Evolutionary conservation across 169 alveolate genomes (phyloP).

Genomic region (Neospora caninum): DNA sequence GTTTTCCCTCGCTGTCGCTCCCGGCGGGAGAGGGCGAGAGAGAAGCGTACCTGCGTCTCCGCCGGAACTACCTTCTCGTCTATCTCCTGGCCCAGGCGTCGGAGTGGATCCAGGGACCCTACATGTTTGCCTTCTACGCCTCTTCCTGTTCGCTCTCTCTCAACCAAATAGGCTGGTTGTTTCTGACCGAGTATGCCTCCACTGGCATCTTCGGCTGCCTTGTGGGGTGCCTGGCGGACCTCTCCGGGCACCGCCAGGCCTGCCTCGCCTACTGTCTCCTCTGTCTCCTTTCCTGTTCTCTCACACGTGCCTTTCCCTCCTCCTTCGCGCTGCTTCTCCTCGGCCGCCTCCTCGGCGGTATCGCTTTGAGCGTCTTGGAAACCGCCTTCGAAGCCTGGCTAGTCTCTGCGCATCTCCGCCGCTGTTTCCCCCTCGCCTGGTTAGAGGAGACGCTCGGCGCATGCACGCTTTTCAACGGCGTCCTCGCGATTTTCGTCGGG

Average conservation of each 20-base stretch:
- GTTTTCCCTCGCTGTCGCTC: neutral
- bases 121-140: slow-evolving; percentile 5
- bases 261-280: slow-evolving; percentile 12
- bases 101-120: slow-evolving; percentile 43
- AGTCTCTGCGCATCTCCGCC: neutral
- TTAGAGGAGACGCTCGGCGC: neutral
- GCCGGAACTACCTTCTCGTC: neutral
- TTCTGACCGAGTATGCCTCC: neutral
- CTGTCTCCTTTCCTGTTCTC: neutral
- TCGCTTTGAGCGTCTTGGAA: slow-evolving; percentile 36
- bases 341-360: slow-evolving; percentile 47
- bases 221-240: slow-evolving; percentile 3
- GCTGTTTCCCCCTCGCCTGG: neutral
- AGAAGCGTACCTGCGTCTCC: neutral
- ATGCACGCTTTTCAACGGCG: neutral
- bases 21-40: neutral
- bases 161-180: neutral
- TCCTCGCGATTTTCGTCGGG: neutral
- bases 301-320: slow-evolving; percentile 23
- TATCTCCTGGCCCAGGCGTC: slow-evolving; percentile 26
- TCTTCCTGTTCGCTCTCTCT: neutral
- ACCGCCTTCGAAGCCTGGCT: slow-evolving; percentile 38
- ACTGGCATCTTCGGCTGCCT: slow-evolving; percentile 37
- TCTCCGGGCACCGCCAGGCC: neutral
- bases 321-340: slow-evolving; percentile 16